Percentiles rank a stretch among this genome's conserved stretches.
phyloP scores from a whole-genome alignment of 805 yeast species.

The Teunomyces tritomae region DNA sequence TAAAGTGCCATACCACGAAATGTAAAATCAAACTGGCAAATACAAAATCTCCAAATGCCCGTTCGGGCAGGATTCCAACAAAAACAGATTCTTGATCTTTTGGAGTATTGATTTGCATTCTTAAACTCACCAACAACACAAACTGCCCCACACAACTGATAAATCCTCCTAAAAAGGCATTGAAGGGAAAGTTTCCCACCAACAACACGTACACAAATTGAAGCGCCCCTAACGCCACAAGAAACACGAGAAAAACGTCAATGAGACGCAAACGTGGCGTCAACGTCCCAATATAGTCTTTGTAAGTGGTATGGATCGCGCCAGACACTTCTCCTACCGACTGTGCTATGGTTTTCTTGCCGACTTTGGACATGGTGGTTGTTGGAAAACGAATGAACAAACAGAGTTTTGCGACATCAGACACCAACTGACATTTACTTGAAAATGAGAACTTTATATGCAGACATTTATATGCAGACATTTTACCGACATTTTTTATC shows the following conservation, averaged over 20 bases:
- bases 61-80: slow-evolving; percentile 35
- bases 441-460: too few relatives aligned
- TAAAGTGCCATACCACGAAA: slow-evolving; percentile 86
- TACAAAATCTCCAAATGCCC: slow-evolving; percentile 84
- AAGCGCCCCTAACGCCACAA: slow-evolving; percentile 69
- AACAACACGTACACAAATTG: slow-evolving; percentile 77
- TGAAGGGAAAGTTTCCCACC: slow-evolving; percentile 92
- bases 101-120: slow-evolving; percentile 54
- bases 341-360: slow-evolving; percentile 6
- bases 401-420: too few relatives aligned
- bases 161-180: slow-evolving; percentile 94
- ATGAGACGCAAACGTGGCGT: slow-evolving; percentile 59
- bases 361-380: slow-evolving; percentile 3
- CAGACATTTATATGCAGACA: too few relatives aligned
- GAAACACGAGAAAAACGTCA: slow-evolving; percentile 71
- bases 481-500: too few relatives aligned
- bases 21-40: slow-evolving; percentile 87
- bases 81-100: not conserved
- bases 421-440: too few relatives aligned
- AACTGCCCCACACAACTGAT: slow-evolving; percentile 92
- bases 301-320: slow-evolving; percentile 34
- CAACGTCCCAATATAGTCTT: slow-evolving; percentile 31
- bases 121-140: slow-evolving; percentile 77
- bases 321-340: slow-evolving; percentile 23
- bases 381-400: not conserved